Percentiles rank a stretch among this genome's conserved stretches.
phyloP scores from a whole-genome alignment of 1,284 basidiomycete species.

The Pseudozyma thailandica region DNA sequence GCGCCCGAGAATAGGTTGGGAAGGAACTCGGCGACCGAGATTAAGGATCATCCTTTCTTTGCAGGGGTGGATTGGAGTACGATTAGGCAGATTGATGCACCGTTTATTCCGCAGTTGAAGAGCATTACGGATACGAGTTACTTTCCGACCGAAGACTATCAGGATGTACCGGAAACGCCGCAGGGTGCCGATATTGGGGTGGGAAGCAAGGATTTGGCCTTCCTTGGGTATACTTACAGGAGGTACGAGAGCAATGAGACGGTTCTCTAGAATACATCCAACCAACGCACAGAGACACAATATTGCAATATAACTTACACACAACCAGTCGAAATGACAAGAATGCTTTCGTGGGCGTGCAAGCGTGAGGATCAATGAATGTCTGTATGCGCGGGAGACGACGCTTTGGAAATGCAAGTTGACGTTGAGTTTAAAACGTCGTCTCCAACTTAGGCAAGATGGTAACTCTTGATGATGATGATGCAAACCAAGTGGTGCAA shows the following conservation, averaged over 20 bases:
- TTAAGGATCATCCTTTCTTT: conserved; percentile 94
- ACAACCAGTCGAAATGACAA: too few relatives aligned
- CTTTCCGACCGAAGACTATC: conserved; percentile 96
- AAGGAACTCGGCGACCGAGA: conserved; percentile 77
- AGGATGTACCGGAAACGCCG: conserved; percentile 77
- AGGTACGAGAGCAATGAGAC: conserved; percentile 65
- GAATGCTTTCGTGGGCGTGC: too few relatives aligned
- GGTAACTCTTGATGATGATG: too few relatives aligned
- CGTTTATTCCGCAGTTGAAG: conserved; percentile 89
- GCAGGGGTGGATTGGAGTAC: conserved; percentile 93
- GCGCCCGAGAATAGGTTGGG: conserved; percentile 81
- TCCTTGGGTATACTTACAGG: conserved; percentile 65
- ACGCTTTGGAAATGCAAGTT: too few relatives aligned
- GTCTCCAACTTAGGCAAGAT: too few relatives aligned
- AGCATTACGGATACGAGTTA: conserved; percentile 90
- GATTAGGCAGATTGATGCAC: conserved; percentile 91
- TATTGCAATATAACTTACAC: not conserved
- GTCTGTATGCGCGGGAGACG: too few relatives aligned
- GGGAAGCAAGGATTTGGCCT: conserved; percentile 65
- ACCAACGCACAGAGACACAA: not conserved
- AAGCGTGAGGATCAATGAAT: too few relatives aligned
- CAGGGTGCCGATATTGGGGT: conserved; percentile 59
- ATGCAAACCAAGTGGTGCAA: too few relatives aligned
- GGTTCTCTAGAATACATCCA: conserved; percentile 21
- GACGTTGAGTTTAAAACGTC: too few relatives aligned